Evolutionary conservation across 768 basidiomycete species (phyloP), one percentile per base, ranked within the genome.

Genomic region (Bullera alba): DNA sequence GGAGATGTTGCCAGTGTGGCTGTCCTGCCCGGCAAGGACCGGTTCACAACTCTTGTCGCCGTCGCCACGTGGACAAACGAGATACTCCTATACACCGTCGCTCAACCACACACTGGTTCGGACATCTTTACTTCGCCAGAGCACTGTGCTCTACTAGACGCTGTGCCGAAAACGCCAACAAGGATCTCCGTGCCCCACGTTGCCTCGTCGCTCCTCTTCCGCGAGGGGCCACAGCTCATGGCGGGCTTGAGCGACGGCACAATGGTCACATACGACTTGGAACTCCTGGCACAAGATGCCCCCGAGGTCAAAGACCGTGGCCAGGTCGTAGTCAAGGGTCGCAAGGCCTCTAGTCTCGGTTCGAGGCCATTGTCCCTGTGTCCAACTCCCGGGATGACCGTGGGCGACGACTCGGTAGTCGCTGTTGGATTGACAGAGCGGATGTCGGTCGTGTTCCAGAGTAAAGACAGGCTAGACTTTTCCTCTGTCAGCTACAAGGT

Each of bases 161-260:
- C n/a, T n/a, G n/a, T n/a, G n/a, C n/a, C n/a, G n/a, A n/a, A n/a
- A n/a, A n/a, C n/a, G n/a, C n/a, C n/a, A n/a, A n/a, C n/a, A n/a
- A n/a, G n/a, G n/a, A n/a, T n/a, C n/a, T n/a, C n/a, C n/a, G n/a
- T n/a, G n/a, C n/a, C n/a, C n/a, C n/a, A n/a, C n/a, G n/a, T n/a
- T n/a, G n/a, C n/a, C n/a, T n/a, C n/a, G n/a, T n/a, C n/a, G n/a
- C n/a, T n/a, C n/a, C n/a, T n/a, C n/a, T n/a, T n/a, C n/a, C n/a
- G n/a, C n/a, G n/a, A n/a, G n/a, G 54, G 54, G 7, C 39, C 60
- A 0, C 60, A 56, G 25, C 45, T 72, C 4, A 53, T 72, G 10
- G 65, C 63, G 22, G 70, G 70, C 3, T 34, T 65, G 16, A 65
- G 65, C 41, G 63, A 70, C 56, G 70, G 70, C 10, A 47, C 56